Evolutionary conservation across 495 filamentous ascomycete genomes (phyloP).

Genomic region (Penicillium coprophilum): DNA sequence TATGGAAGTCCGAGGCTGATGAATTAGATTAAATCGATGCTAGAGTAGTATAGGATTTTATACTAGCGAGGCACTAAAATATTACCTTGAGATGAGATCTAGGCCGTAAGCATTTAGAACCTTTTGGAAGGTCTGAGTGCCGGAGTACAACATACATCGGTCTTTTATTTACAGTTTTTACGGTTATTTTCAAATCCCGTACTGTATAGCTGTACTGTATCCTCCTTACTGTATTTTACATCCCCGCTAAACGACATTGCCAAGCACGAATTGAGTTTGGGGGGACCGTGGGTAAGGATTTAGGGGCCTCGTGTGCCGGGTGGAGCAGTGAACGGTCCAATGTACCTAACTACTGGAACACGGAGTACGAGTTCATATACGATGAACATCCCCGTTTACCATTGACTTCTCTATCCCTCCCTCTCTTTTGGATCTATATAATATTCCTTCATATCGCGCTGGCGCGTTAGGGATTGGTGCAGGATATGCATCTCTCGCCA

Average conservation of each 20-base stretch:
- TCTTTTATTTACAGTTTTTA: too few relatives aligned
- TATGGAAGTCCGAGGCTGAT: too few relatives aligned
- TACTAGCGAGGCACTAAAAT: too few relatives aligned
- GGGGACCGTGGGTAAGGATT: neutral
- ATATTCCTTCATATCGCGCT: conserved; percentile 20
- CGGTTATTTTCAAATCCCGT: too few relatives aligned
- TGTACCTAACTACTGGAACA: neutral
- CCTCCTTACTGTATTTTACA: neutral
- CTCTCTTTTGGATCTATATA: neutral
- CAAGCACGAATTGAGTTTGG: conserved; percentile 10
- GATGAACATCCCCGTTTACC: neutral
- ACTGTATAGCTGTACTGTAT: too few relatives aligned
- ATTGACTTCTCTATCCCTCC: neutral
- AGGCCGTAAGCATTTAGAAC: too few relatives aligned
- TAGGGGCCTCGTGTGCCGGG: conserved; percentile 10
- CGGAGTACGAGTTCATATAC: neutral
- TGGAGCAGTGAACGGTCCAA: neutral
- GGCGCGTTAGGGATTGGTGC: conserved; percentile 25
- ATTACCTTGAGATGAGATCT: too few relatives aligned
- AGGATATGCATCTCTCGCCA: conserved; percentile 25
- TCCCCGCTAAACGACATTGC: conserved; percentile 5
- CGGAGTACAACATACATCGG: too few relatives aligned
- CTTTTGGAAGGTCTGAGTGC: too few relatives aligned
- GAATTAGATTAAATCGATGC: too few relatives aligned
- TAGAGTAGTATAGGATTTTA: too few relatives aligned